phyloP scores from a whole-genome alignment of 164 flowering plant genomes.

The Tetrastigma voinierianum region DNA sequence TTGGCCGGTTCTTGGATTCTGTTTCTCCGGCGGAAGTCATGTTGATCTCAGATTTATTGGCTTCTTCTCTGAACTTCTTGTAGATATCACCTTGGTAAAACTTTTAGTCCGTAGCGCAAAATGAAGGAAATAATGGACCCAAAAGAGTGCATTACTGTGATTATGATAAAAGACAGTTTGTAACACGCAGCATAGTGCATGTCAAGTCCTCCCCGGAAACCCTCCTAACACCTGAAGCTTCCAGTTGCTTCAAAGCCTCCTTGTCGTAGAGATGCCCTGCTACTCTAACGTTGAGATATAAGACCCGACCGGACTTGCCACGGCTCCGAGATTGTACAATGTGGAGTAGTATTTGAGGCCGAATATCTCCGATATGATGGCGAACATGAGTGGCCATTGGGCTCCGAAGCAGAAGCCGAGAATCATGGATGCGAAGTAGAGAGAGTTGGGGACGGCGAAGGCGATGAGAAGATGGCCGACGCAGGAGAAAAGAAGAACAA shows the following conservation, averaged over 20 bases:
- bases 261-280: conserved; percentile 32
- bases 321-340: conserved; percentile 16
- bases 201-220: conserved; percentile 23
- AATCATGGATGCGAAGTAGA: conserved; percentile 20
- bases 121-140: conserved; percentile 25
- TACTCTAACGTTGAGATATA: conserved; percentile 15
- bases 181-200: conserved; percentile 26
- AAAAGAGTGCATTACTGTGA: conserved; percentile 25
- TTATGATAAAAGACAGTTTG: conserved; percentile 24
- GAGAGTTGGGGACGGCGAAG: conserved; percentile 17
- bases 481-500: conserved; percentile 19
- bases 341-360: conserved; percentile 30
- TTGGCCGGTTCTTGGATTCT: too few relatives aligned
- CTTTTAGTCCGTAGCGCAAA: conserved; percentile 25
- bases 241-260: conserved; percentile 34
- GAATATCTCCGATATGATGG: conserved; percentile 25
- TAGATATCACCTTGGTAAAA: conserved; percentile 35
- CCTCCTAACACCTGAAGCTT: conserved; percentile 17
- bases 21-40: background rate
- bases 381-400: conserved; percentile 23
- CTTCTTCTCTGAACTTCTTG: conserved; percentile 29
- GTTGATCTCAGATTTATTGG: background rate
- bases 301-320: conserved; percentile 21
- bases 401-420: conserved; percentile 31
- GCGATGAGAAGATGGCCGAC: conserved; percentile 35